These are phyloP conservation scores for Pichia membranifaciens DNA, from an alignment of 805 yeast genomes.

Conservation along the genomic window DNA sequence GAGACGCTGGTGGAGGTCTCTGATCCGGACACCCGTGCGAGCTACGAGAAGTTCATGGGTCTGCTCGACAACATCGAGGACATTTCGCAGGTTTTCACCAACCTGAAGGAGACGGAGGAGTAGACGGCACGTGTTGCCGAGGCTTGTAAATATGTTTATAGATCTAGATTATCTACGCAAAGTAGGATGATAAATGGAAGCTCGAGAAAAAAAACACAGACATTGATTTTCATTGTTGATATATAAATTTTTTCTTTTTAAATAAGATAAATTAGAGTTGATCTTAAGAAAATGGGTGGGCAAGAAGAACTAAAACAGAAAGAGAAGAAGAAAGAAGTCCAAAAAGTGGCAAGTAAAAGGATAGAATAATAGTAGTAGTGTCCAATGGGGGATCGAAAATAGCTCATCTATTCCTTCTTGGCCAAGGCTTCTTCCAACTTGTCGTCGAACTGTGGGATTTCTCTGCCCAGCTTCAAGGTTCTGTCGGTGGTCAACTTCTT, in stretches of 20 bases:
- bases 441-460: constrained; percentile 37
- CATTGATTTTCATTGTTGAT: background rate
- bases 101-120: constrained; percentile 35
- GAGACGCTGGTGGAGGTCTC: constrained; percentile 54
- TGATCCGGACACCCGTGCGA: constrained; percentile 45
- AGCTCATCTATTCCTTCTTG: constrained; percentile 20
- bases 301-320: background rate
- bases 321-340: background rate
- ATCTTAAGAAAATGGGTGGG: background rate
- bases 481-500: constrained; percentile 46
- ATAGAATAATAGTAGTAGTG: background rate
- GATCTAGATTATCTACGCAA: too few relatives aligned
- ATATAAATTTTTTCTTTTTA: background rate
- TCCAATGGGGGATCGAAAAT: background rate
- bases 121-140: too few relatives aligned
- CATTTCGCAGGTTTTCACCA: constrained; percentile 73
- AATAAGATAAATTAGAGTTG: background rate
- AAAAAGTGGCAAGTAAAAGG: background rate
- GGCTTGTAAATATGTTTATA: too few relatives aligned
- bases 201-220: too few relatives aligned
- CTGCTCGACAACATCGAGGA: constrained; percentile 77
- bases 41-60: constrained; percentile 51
- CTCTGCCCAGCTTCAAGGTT: constrained; percentile 45
- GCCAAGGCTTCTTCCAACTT: constrained; percentile 32
- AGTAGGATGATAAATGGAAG: too few relatives aligned